These are phyloP conservation scores for Syncephalastrum racemosum DNA, from an alignment of 371 early-diverging fungal species.

Conservation along the genomic window DNA sequence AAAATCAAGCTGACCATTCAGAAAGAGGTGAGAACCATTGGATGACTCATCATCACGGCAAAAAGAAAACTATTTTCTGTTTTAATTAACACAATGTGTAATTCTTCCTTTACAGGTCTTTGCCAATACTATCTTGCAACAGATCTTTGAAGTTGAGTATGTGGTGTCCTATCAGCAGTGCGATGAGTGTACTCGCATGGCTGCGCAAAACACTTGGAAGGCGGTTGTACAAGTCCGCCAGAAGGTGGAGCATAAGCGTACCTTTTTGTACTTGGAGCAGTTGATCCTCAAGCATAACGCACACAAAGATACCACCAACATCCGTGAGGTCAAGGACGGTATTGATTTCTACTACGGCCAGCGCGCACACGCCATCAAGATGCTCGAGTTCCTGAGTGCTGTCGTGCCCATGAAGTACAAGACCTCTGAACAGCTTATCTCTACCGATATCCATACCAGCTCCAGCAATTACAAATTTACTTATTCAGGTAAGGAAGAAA, in stretches of 20 bases:
- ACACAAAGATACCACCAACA: slow-evolving; percentile 96
- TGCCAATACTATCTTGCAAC: slow-evolving; percentile 93
- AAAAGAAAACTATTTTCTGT: too few relatives aligned
- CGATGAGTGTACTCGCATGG: slow-evolving; percentile 96
- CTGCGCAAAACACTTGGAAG: slow-evolving; percentile 99
- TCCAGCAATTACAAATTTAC: slow-evolving; percentile 97
- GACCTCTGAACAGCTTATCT: slow-evolving; percentile 95
- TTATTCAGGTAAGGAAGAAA: slow-evolving; percentile 34
- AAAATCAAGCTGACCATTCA: slow-evolving; percentile 98
- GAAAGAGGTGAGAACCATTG: slow-evolving; percentile 75
- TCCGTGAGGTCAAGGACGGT: slow-evolving; percentile 97
- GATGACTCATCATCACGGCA: too few relatives aligned
- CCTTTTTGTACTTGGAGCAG: slow-evolving; percentile 98
- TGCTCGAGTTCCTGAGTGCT: slow-evolving; percentile 93
- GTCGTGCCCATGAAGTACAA: slow-evolving; percentile 89
- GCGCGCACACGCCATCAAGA: slow-evolving; percentile 91
- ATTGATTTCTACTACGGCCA: slow-evolving; percentile 98
- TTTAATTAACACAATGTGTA: too few relatives aligned
- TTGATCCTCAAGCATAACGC: slow-evolving; percentile 97
- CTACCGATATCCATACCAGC: slow-evolving; percentile 93
- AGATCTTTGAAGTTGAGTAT: slow-evolving; percentile 95
- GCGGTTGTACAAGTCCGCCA: slow-evolving; percentile 99
- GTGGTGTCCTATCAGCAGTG: slow-evolving; percentile 95
- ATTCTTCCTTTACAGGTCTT: slow-evolving; percentile 78
- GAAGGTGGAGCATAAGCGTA: slow-evolving; percentile 96